phyloP scores from a whole-genome alignment of 106 monocot species.

The Allium sativum region DNA sequence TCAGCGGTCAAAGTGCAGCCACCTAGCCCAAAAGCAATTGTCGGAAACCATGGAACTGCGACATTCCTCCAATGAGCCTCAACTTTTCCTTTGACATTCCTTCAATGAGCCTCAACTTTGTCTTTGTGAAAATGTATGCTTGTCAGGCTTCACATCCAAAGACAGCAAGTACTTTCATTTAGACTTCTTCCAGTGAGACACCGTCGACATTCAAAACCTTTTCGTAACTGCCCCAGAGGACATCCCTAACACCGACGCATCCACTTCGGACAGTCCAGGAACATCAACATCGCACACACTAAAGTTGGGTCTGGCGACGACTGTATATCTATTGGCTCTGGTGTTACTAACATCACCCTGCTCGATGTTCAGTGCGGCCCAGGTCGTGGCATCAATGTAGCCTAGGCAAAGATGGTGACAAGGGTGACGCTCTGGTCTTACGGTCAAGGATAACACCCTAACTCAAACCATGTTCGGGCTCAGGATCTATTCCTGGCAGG shows the following conservation, averaged over 20 bases:
- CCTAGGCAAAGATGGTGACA: constrained; percentile 16
- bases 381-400: constrained; percentile 19
- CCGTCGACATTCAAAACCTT: background rate
- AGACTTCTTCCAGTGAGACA: background rate
- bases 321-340: constrained; percentile 18
- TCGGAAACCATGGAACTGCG: constrained; percentile 9
- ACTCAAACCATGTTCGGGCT: constrained; percentile 28
- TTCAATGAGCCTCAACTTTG: no score
- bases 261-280: constrained; percentile 10
- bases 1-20: constrained; percentile 36
- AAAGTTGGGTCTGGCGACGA: constrained; percentile 11
- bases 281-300: background rate
- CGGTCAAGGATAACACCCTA: constrained; percentile 29
- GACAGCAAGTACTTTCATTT: constrained; percentile 20
- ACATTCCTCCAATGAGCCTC: constrained; percentile 11
- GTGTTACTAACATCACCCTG: constrained; percentile 1
- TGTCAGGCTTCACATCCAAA: constrained; percentile 8
- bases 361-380: constrained; percentile 7
- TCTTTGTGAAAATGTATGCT: background rate
- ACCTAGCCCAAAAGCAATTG: constrained; percentile 15
- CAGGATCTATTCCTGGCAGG: constrained; percentile 47
- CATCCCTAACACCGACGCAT: constrained; percentile 21
- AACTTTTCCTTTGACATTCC: background rate
- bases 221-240: constrained; percentile 8
- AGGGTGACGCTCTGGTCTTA: constrained; percentile 20